Base-by-base conservation (phyloP, 208 protist genomes). In the Leishmania mexicana region DNA sequence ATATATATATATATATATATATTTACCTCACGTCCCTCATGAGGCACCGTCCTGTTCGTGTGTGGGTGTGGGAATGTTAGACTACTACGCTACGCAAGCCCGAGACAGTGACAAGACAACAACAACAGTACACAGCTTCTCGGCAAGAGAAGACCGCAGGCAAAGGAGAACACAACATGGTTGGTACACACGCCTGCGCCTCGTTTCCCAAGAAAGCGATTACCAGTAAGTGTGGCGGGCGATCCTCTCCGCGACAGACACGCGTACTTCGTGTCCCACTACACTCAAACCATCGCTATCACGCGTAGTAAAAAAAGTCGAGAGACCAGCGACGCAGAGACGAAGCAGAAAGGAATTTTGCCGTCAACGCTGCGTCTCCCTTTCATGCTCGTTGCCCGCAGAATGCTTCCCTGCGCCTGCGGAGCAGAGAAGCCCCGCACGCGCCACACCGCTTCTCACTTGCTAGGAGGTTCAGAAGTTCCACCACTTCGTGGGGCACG, bases 401-500 rank as follows among this genome's bases (percentile, higher is more conserved):
- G 51, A 54, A 74, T 53, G 19, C 24, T 74, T 54, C 4, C n/a
- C 28, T 5, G 28, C 21, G 70, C 42, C 70, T n/a, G 24, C n/a
- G 35, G 24, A n/a, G 42, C 7, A 35, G 17, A n/a, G 8, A 24
- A 54, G 40, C 28, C 45, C 10, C 28, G 13, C 5, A 51, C 40
- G 28, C 42, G 54, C 21, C 8, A 19, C 70, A 76, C n/a, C 3
- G 19, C 35, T 62, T 11, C 51, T 21, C 45, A 21, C n/a, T 17
- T 74, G 45, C 28, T 1, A 19, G 42, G 45, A n/a, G 51, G 57
- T 40, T 81, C 88, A 97, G 75, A 93, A 96, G 68, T 91, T 95
- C 92, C 94, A 97, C 92, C 94, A 97, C 35, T 76, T 81, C 21
- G 83, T 85, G 24, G 94, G 92, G 80, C 87, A 95, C 11, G 89